Conservation (phyloP, 2,329 filamentous ascomycete genomes). For the Sarocladiaceae sp. region DNA sequence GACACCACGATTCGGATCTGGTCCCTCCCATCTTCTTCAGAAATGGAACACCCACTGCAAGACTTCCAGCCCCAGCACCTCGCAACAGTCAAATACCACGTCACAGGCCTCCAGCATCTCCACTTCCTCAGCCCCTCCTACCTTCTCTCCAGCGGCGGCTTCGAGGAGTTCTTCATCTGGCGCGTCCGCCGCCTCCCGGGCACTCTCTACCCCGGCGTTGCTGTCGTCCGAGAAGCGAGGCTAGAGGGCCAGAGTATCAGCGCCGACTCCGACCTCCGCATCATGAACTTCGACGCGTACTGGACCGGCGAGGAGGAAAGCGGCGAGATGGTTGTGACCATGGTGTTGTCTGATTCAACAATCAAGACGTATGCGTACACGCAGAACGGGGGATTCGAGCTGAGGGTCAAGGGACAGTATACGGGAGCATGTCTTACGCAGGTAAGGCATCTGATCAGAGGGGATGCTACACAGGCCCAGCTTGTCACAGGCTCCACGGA, state of each 20-base stretch:
- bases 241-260: conserved; percentile 38
- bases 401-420: conserved; percentile 52
- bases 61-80: conserved; percentile 35
- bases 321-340: conserved; percentile 54
- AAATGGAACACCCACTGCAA: not conserved
- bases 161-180: conserved; percentile 89
- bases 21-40: conserved; percentile 15
- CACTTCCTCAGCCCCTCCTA: conserved; percentile 64
- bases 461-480: conserved; percentile 20
- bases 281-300: conserved; percentile 68
- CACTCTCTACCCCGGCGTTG: conserved; percentile 41
- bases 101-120: conserved; percentile 75
- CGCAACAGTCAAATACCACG: conserved; percentile 68
- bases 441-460: conserved; percentile 34
- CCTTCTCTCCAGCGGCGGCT: conserved; percentile 80
- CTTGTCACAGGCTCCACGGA: conserved; percentile 74
- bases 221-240: conserved; percentile 50
- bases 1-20: conserved; percentile 71
- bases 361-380: conserved; percentile 55
- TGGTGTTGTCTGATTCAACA: conserved; percentile 80
- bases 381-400: conserved; percentile 32
- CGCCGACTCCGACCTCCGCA: conserved; percentile 62
- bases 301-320: conserved; percentile 14
- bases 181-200: conserved; percentile 48
- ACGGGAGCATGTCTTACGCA: conserved; percentile 74